A percentile compares a stretch with the other conserved stretches of the same genome.
Conservation (phyloP, 148 eudicot genomes). For the Drosera capensis region DNA sequence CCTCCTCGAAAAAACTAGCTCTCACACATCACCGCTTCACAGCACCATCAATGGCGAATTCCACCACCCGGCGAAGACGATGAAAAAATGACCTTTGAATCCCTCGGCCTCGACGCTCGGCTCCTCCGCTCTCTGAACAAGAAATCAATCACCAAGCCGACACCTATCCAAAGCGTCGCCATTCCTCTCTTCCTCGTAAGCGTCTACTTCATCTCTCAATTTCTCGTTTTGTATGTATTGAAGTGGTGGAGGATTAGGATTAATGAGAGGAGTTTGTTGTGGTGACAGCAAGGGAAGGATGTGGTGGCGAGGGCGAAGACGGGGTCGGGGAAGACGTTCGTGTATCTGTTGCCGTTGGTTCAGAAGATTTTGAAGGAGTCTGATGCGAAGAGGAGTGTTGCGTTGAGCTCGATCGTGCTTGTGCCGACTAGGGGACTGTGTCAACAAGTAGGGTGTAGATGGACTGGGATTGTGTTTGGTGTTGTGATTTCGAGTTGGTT, state of each 20-base stretch:
- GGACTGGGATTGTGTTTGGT: background rate
- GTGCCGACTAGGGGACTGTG: conserved; percentile 81
- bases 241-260: too few species aligned
- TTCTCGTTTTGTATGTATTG: too few species aligned
- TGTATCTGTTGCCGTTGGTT: conserved; percentile 78
- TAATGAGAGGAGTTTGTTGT: background rate
- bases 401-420: conserved; percentile 45
- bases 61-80: conserved; percentile 15
- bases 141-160: conserved; percentile 46
- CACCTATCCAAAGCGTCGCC: conserved; percentile 68
- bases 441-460: conserved; percentile 38
- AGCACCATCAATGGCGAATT: conserved; percentile 14
- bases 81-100: conserved; percentile 55
- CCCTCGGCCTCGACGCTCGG: conserved; percentile 59
- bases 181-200: conserved; percentile 68
- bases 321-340: conserved; percentile 93
- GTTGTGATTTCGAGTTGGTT: background rate
- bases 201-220: background rate
- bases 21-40: too few species aligned
- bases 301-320: conserved; percentile 93
- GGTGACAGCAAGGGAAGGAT: conserved; percentile 73
- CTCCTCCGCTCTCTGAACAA: conserved; percentile 58
- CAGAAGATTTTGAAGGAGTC: conserved; percentile 63
- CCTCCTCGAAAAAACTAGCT: too few species aligned
- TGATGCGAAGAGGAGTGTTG: conserved; percentile 20